These are phyloP conservation scores for Pelargonium cotyledonis DNA, from an alignment of 441 rosid genomes.

Conservation along the genomic window DNA sequence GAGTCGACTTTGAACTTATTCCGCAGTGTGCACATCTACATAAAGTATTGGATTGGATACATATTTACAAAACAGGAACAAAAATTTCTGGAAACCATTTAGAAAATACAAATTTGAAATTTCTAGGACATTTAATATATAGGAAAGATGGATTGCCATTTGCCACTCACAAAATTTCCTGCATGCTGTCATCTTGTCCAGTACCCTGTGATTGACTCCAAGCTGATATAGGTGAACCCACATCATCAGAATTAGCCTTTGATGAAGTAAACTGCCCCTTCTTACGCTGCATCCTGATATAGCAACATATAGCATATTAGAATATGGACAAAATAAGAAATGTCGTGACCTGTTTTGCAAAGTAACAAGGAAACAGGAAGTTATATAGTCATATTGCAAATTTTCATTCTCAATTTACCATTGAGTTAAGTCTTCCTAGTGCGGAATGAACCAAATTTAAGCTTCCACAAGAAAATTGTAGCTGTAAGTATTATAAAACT, in stretches of 20 bases:
- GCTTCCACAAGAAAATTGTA: too few relatives aligned
- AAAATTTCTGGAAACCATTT: background rate
- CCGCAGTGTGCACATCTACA: slow-evolving; percentile 25
- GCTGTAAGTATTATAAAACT: too few relatives aligned
- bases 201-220: slow-evolving; percentile 20
- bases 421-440: too few relatives aligned
- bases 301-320: slow-evolving; percentile 8
- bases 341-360: background rate
- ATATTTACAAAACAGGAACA: background rate
- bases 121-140: too few relatives aligned
- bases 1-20: slow-evolving; percentile 28
- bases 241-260: slow-evolving; percentile 23
- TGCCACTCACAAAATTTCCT: slow-evolving; percentile 24
- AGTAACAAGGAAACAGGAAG: background rate
- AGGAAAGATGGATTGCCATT: slow-evolving; percentile 3
- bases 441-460: too few relatives aligned
- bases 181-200: slow-evolving; percentile 22
- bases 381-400: background rate
- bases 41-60: background rate
- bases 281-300: slow-evolving; percentile 33
- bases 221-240: slow-evolving; percentile 25
- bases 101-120: too few relatives aligned
- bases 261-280: slow-evolving; percentile 32
- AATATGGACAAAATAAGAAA: background rate
- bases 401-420: background rate